These are phyloP conservation scores for Nitzschia sp. DNA, from an alignment of 108 stramenopile species.

Conservation along the genomic window DNA sequence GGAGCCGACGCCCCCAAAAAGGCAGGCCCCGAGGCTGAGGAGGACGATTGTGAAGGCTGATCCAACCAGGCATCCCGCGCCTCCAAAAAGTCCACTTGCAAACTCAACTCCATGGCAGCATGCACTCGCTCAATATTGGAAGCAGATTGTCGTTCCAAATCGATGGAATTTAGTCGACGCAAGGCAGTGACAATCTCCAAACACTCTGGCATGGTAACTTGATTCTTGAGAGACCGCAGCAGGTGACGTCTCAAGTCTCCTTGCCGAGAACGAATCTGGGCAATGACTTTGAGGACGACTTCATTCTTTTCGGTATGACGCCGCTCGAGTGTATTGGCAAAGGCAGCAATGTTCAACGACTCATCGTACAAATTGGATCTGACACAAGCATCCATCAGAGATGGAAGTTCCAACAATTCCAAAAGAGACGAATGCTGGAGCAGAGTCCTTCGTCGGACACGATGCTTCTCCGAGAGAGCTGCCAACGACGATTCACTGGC, in stretches of 20 bases:
- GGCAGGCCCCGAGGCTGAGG: slow-evolving; percentile 26
- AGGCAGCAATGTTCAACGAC: slow-evolving; percentile 77
- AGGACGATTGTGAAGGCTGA: slow-evolving; percentile 33
- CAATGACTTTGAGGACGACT: slow-evolving; percentile 71
- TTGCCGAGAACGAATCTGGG: slow-evolving; percentile 77
- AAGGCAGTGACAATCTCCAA: slow-evolving; percentile 82
- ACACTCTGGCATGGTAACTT: slow-evolving; percentile 89
- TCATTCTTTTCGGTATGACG: slow-evolving; percentile 61
- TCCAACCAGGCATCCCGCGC: slow-evolving; percentile 83
- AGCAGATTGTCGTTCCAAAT: slow-evolving; percentile 61
- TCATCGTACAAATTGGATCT: slow-evolving; percentile 82
- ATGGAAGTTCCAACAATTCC: slow-evolving; percentile 81
- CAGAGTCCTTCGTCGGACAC: slow-evolving; percentile 74
- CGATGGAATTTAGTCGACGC: slow-evolving; percentile 78
- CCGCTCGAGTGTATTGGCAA: slow-evolving; percentile 84
- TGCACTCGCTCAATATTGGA: slow-evolving; percentile 63
- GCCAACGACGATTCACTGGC: slow-evolving; percentile 56
- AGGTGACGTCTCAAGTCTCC: slow-evolving; percentile 74
- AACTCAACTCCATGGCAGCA: slow-evolving; percentile 70
- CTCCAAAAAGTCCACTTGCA: slow-evolving; percentile 86
- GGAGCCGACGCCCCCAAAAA: slow-evolving; percentile 21
- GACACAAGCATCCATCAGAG: slow-evolving; percentile 87
- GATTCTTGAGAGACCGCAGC: slow-evolving; percentile 61
- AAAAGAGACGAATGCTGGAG: slow-evolving; percentile 81
- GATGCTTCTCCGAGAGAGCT: slow-evolving; percentile 75